Conservation (phyloP, 169 alveolate species). For the Miamiensis avidus region DNA sequence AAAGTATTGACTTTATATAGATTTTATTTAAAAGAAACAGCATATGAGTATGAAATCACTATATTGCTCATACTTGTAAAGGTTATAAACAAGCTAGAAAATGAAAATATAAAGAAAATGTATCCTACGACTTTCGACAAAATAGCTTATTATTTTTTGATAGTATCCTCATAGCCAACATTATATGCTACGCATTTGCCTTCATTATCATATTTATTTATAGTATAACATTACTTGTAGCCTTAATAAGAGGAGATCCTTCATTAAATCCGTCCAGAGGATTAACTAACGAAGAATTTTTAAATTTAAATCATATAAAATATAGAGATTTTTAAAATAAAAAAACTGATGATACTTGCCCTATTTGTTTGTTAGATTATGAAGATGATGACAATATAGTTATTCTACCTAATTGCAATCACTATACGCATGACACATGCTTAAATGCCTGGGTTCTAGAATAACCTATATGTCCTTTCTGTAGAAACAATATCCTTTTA, state of each 20-base stretch:
- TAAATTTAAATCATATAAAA: neutral
- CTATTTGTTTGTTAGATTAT: slow-evolving; percentile 21
- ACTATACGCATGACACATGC: slow-evolving; percentile 18
- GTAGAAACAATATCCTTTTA: slow-evolving; percentile 15
- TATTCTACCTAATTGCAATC: slow-evolving; percentile 11
- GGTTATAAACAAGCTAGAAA: neutral
- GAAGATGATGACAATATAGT: slow-evolving; percentile 1
- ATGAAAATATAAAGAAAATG: neutral
- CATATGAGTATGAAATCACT: neutral
- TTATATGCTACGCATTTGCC: neutral
- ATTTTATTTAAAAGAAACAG: neutral
- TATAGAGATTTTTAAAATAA: neutral
- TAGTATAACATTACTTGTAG: too few species aligned
- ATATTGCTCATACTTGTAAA: neutral
- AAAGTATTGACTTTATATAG: neutral
- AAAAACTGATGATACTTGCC: slow-evolving; percentile 7
- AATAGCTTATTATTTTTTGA: neutral
- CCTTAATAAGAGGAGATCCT: neutral
- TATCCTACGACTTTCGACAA: neutral
- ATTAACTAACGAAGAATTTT: neutral
- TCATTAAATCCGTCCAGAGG: neutral
- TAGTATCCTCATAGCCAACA: neutral
- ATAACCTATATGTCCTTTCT: slow-evolving; percentile 14
- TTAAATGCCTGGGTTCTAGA: slow-evolving; percentile 7
- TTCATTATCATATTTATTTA: neutral